Evolutionary conservation across 2,329 filamentous ascomycete species (phyloP), one percentile per base, ranked within the genome.

Genomic region (Cadophora sp.): DNA sequence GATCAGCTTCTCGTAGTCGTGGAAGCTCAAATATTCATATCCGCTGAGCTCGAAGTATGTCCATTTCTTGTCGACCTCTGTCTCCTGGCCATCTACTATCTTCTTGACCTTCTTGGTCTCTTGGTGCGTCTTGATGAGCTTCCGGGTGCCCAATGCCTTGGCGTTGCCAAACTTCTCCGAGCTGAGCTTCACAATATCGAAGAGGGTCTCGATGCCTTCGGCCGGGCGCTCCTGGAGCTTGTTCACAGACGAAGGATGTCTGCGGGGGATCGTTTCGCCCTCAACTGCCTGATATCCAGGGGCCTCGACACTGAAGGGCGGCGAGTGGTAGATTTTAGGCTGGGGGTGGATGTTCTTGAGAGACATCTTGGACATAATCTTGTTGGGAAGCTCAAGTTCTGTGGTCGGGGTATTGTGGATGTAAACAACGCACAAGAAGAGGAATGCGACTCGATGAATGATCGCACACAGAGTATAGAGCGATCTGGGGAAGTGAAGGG

Each of bases 51-150:
- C 93, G 78, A 93, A 96, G 80, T 91, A 96, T 65, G 89, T 91
- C 93, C 93, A 96, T 76, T 92, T 86, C 87, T 96, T 96, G 78
- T 95, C 91, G 33, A 94, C 87, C 80, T 94, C 87, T 75, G 87
- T 82, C 83, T 95, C 90, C 75, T 90, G 85, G 71, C 93, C 93
- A 78, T 96, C 91, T 53, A 96, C 83, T 66, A 94, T 85, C 85
- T 94, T 96, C 87, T 95, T 96, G 78, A 96, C 83, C 84, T 93
- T 95, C 84, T 95, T 96, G 75, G 88, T 91, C 81, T 96, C 93
- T 73, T 89, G 85, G 79, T 96, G 92, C 43, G 89, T 90, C 79
- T 90, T 86, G 79, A 96, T 81, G 68, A 96, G 84, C 78, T 87
- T 89, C 71, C 93, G 89, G 73, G 87, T 89, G 69, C 91, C 93